Percentiles rank a stretch among this genome's conserved stretches.
Conservation (phyloP, 257 asterid genomes). For the Salvia hispanica region DNA sequence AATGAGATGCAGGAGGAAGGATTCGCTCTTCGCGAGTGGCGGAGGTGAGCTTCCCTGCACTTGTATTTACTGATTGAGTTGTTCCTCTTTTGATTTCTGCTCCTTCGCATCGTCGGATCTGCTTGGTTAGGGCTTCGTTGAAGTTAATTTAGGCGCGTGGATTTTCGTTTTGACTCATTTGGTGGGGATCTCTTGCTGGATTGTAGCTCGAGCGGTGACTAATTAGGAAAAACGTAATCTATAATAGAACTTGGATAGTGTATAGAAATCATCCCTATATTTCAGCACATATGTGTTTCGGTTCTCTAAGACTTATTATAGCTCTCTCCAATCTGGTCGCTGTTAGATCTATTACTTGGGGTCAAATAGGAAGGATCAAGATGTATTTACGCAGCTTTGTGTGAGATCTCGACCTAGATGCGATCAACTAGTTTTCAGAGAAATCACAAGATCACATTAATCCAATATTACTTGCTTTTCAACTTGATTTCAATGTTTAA, state of each 20-base stretch:
- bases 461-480: background rate
- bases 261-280: background rate
- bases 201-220: conserved; percentile 4
- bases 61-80: background rate
- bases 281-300: background rate
- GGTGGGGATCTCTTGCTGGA: conserved; percentile 25
- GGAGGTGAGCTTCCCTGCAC: conserved; percentile 52
- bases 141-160: background rate
- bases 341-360: conserved; percentile 1
- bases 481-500: background rate
- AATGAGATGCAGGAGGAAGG: conserved; percentile 87
- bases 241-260: conserved; percentile 2
- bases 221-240: background rate
- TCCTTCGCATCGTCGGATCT: conserved; percentile 22
- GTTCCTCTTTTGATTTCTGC: background rate
- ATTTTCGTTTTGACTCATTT: conserved; percentile 2
- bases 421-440: background rate
- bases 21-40: conserved; percentile 86
- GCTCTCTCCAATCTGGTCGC: background rate
- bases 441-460: background rate
- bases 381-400: conserved; percentile 18
- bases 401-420: conserved; percentile 8
- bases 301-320: background rate
- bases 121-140: background rate
- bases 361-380: conserved; percentile 4